These are phyloP conservation scores for Sclerotinia borealis DNA, from an alignment of 2,329 filamentous ascomycete species.

Conservation along the genomic window DNA sequence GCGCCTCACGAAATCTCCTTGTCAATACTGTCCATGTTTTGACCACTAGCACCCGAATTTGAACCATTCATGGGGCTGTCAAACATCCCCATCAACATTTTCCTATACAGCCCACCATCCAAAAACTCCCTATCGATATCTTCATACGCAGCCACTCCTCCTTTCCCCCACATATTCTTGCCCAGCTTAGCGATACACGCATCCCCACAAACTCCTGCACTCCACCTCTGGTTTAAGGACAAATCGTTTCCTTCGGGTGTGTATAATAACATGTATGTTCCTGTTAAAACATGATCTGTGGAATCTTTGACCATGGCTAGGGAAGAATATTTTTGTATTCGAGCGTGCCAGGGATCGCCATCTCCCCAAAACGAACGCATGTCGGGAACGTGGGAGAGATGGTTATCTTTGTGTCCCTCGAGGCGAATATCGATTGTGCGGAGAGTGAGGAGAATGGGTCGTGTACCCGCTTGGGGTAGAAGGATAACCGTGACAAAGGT, in stretches of 20 bases:
- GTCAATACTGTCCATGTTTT: not conserved
- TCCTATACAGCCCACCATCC: slow-evolving; percentile 5
- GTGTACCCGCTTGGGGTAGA: slow-evolving; percentile 6
- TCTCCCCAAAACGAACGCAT: slow-evolving; percentile 14
- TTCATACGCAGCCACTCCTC: slow-evolving; percentile 6
- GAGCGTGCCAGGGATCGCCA: slow-evolving; percentile 7
- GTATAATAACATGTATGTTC: slow-evolving; percentile 11
- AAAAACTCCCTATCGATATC: slow-evolving; percentile 10
- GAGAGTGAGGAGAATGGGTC: not conserved
- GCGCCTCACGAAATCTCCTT: not conserved
- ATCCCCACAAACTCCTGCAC: slow-evolving; percentile 7
- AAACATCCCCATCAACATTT: slow-evolving; percentile 9
- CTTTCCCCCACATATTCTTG: slow-evolving; percentile 6
- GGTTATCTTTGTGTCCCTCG: slow-evolving; percentile 7
- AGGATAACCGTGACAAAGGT: slow-evolving; percentile 1
- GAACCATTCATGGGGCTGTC: not conserved
- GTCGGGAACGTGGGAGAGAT: slow-evolving; percentile 10
- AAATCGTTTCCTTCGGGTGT: slow-evolving; percentile 5
- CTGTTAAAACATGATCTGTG: slow-evolving; percentile 1
- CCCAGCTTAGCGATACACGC: slow-evolving; percentile 12
- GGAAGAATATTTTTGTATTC: slow-evolving; percentile 7
- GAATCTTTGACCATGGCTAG: not conserved
- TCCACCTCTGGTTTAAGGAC: slow-evolving; percentile 7
- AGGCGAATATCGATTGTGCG: slow-evolving; percentile 11
- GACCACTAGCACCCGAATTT: not conserved